Conservation (phyloP, 75 land plant genomes). For the Sequoiadendron giganteum region DNA sequence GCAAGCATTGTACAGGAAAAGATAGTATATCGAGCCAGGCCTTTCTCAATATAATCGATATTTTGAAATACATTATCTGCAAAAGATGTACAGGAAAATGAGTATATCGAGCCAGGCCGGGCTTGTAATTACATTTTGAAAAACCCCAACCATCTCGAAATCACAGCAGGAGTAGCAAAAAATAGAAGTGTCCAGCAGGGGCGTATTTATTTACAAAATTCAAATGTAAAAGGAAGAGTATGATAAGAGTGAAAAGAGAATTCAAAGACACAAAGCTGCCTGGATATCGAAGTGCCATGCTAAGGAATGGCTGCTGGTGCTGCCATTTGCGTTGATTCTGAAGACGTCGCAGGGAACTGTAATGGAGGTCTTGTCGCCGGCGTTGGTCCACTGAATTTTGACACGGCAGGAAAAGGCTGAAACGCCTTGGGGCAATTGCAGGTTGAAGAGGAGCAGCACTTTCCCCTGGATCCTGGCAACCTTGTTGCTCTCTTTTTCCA, state of each 20-base stretch:
- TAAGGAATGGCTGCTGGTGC: slow-evolving; percentile 35
- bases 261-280: slow-evolving; percentile 9
- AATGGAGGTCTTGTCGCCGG: slow-evolving; percentile 46
- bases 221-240: neutral
- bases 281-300: slow-evolving; percentile 70
- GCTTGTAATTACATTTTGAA: neutral
- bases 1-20: too few relatives aligned
- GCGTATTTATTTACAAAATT: neutral
- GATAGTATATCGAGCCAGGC: too few relatives aligned
- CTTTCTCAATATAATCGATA: neutral
- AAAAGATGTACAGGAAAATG: neutral
- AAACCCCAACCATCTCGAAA: neutral
- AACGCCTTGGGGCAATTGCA: neutral
- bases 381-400: slow-evolving; percentile 67
- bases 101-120: neutral
- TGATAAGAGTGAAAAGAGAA: too few relatives aligned
- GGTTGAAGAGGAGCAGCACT: slow-evolving; percentile 33
- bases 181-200: neutral
- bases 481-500: slow-evolving; percentile 18
- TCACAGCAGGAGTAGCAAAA: neutral
- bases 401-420: slow-evolving; percentile 69
- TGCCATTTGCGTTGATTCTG: slow-evolving; percentile 22
- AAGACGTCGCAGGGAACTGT: slow-evolving; percentile 62
- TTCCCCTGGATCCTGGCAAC: slow-evolving; percentile 65
- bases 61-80: neutral